Percentiles rank a stretch among this genome's conserved stretches.
phyloP scores from a whole-genome alignment of 2,329 filamentous ascomycete genomes.

The Malbranchea zuffiana region DNA sequence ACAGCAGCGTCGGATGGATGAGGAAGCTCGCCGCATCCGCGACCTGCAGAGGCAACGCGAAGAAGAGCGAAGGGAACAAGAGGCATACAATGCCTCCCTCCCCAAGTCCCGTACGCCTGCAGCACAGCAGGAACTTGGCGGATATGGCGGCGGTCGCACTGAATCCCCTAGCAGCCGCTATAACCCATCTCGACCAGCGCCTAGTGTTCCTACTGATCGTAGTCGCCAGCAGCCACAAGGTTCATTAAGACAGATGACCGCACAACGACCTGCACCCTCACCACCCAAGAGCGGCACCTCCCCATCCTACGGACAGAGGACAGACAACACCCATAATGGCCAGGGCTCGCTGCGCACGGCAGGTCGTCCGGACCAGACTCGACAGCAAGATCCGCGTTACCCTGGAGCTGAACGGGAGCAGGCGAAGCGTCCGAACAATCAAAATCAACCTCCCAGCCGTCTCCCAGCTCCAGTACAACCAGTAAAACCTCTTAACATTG shows the following conservation, averaged over 20 bases:
- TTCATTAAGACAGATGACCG: constrained; percentile 46
- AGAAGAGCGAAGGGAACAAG: constrained; percentile 58
- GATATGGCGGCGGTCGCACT: constrained; percentile 47
- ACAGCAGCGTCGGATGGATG: constrained; percentile 39
- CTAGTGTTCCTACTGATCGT: constrained; percentile 56
- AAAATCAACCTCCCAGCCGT: constrained; percentile 46
- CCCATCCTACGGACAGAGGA: constrained; percentile 17
- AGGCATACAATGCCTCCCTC: constrained; percentile 80
- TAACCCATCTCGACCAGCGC: constrained; percentile 75
- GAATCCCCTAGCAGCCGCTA: constrained; percentile 52
- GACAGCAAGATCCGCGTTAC: no score
- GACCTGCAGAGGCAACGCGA: constrained; percentile 30
- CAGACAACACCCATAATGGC: constrained; percentile 20
- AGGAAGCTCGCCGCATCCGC: constrained; percentile 41
- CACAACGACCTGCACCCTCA: constrained; percentile 74
- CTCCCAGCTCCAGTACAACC: constrained; percentile 45
- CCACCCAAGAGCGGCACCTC: constrained; percentile 39
- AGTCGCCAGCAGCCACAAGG: constrained; percentile 39
- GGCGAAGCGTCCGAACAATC: constrained; percentile 33
- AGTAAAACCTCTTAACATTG: constrained; percentile 71
- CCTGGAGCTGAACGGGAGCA: constrained; percentile 5
- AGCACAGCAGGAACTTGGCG: constrained; percentile 82
- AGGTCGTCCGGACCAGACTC: constrained; percentile 24
- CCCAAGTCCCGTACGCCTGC: constrained; percentile 69
- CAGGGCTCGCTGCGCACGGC: constrained; percentile 28